Evolutionary conservation across 306 rosid species (phyloP).

Genomic region (Casuarina glauca): DNA sequence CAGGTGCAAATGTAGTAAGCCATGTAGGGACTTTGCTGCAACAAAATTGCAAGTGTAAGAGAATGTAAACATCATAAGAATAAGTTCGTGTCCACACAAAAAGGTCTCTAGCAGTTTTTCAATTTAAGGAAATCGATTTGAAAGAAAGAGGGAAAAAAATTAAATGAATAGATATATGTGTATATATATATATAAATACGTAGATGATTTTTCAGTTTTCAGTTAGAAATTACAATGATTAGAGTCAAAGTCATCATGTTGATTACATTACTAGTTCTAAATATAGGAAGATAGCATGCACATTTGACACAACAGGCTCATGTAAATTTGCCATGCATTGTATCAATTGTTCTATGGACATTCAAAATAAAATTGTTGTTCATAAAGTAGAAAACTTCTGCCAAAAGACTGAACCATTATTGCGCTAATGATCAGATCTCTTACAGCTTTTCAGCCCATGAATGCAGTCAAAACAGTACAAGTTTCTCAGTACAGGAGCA

Average conservation of each 20-base stretch:
- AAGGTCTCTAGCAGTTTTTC: background rate
- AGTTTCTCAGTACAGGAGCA: background rate
- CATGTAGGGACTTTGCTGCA: slow-evolving; percentile 53
- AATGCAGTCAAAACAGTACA: background rate
- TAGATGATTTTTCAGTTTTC: background rate
- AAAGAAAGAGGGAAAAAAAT: background rate
- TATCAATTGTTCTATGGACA: background rate
- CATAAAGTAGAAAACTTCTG: background rate
- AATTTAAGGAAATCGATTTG: background rate
- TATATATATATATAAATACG: background rate
- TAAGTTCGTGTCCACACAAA: background rate
- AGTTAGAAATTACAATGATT: background rate
- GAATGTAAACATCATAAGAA: background rate
- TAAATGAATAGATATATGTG: background rate
- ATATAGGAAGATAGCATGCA: background rate
- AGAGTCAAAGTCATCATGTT: background rate
- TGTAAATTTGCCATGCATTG: background rate
- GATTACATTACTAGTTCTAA: background rate
- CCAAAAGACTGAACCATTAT: background rate
- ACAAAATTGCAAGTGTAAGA: slow-evolving; percentile 13
- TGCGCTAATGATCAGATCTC: background rate
- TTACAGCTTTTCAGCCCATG: background rate
- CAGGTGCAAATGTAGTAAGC: slow-evolving; percentile 49
- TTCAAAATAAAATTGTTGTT: background rate
- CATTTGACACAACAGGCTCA: background rate